Evolutionary conservation across 441 rosid genomes (phyloP).

Genomic region (Flueggea neowawraea): DNA sequence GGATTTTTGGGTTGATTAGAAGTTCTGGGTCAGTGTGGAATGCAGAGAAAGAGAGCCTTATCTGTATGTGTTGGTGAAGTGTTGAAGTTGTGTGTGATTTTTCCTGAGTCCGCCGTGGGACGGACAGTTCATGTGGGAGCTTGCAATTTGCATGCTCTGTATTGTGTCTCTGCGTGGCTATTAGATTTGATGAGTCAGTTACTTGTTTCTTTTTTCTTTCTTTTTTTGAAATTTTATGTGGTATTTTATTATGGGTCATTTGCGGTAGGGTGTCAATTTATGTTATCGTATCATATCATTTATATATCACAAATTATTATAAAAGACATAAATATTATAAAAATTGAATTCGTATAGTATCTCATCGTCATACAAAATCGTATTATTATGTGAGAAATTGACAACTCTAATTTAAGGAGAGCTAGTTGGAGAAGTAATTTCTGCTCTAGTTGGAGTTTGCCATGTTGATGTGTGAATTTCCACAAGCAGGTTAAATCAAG

Average conservation of each 20-base stretch:
- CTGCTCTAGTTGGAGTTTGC: slow-evolving; percentile 12
- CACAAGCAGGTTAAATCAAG: slow-evolving; percentile 2
- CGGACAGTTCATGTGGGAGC: slow-evolving; percentile 20
- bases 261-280: no score
- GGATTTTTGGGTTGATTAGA: neutral
- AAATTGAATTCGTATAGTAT: no score
- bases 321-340: no score
- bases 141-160: neutral
- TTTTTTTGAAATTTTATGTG: neutral
- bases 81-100: slow-evolving; percentile 4
- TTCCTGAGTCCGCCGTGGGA: slow-evolving; percentile 26
- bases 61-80: neutral
- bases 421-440: neutral
- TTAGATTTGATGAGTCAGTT: slow-evolving; percentile 14
- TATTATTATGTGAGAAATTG: no score
- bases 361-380: no score
- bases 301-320: no score
- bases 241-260: slow-evolving; percentile 15
- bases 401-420: no score
- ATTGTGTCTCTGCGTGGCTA: slow-evolving; percentile 31
- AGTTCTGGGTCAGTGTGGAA: neutral
- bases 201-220: neutral
- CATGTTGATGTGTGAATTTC: slow-evolving; percentile 19
- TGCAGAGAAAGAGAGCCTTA: slow-evolving; percentile 1
- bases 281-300: no score